Evolutionary conservation across 495 filamentous ascomycete genomes (phyloP), one percentile per base, ranked within the genome.

Genomic region (Pseudevernia furfuracea): DNA sequence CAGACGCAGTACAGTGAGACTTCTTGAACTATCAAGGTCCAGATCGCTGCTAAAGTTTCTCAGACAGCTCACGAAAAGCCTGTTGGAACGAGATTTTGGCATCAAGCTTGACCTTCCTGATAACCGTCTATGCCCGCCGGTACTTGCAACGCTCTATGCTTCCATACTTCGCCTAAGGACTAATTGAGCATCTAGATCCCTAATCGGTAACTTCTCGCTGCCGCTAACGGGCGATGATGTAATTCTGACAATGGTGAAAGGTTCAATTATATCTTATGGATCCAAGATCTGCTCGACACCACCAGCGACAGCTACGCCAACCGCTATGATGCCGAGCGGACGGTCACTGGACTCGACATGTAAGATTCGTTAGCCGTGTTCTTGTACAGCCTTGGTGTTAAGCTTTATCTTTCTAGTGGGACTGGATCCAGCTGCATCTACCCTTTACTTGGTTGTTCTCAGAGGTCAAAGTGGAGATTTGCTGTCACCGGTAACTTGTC

Each of bases 391-490:
- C 7, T 9, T 17, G 34, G 30, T 4, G 23, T 38, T 61, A 38
- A 59, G 25, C 23, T 38, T 21, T 3, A 48, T 38, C 17, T 34
- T 17, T 41, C 10, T 44, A 85, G 83, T 67, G 94, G 94, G 59
- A 95, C 89, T 5, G 94, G 94, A 39, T 90, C 94, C 21, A 93
- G 89, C 66, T 85, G 85, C 70, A 96, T 98, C 63, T 97, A 97
- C 73, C 88, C 94, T 5, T 80, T 98, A 1, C 81, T 98, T 9
- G 89, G 84, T n/a, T 90, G 88, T 64, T 69, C 75, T 5, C 80
- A 85, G 58, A 80, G 91, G 5, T 79, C 82, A 1, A 69, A 72
- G 25, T 97, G 91, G 91, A 79, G 71, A 32, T 92, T 94, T 66
- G 61, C 87, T 15, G 90, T 83, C 6, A 92, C 88, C 59, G 86